Evolutionary conservation across 2,329 filamentous ascomycete species (phyloP).

Genomic region (Colletotrichum godetiae): DNA sequence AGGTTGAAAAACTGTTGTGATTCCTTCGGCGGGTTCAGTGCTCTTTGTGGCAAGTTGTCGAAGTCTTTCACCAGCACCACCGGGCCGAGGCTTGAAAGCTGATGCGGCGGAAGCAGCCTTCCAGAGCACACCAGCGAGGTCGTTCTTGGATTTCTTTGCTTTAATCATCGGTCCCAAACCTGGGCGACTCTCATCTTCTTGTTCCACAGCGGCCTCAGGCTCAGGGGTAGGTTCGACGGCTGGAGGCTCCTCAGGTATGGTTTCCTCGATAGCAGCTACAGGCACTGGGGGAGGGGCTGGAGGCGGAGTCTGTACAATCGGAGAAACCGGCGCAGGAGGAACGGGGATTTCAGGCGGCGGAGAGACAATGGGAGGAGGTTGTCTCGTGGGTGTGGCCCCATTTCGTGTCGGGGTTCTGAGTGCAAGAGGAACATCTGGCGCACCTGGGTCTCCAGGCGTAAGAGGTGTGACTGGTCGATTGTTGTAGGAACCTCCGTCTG

Average conservation of each 20-base stretch:
- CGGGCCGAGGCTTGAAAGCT: conserved; percentile 85
- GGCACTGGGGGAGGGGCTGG: conserved; percentile 10
- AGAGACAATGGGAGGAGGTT: conserved; percentile 8
- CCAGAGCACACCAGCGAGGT: conserved; percentile 81
- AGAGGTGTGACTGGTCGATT: conserved; percentile 41
- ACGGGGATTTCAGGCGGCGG: conserved; percentile 22
- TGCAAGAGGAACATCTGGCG: conserved; percentile 14
- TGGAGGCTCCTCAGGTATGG: conserved; percentile 34
- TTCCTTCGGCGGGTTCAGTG: conserved; percentile 68
- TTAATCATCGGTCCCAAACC: conserved; percentile 93
- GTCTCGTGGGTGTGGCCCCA: conserved; percentile 26
- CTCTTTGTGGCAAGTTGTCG: conserved; percentile 69
- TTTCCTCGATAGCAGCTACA: conserved; percentile 7
- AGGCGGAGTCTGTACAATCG: conserved; percentile 9
- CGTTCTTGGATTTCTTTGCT: conserved; percentile 76
- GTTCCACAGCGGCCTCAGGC: conserved; percentile 43
- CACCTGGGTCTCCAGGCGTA: conserved; percentile 18
- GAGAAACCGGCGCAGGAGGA: conserved; percentile 27
- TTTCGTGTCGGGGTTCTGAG: conserved; percentile 30
- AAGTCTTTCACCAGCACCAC: conserved; percentile 85
- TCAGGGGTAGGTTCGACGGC: conserved; percentile 27
- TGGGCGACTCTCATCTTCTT: conserved; percentile 65
- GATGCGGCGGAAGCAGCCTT: conserved; percentile 78
- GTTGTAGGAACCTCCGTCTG: conserved; percentile 47
- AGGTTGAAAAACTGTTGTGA: conserved; percentile 87